These are phyloP conservation scores for Lipomyces chichibuensis DNA, from an alignment of 805 yeast species.

Conservation along the genomic window DNA sequence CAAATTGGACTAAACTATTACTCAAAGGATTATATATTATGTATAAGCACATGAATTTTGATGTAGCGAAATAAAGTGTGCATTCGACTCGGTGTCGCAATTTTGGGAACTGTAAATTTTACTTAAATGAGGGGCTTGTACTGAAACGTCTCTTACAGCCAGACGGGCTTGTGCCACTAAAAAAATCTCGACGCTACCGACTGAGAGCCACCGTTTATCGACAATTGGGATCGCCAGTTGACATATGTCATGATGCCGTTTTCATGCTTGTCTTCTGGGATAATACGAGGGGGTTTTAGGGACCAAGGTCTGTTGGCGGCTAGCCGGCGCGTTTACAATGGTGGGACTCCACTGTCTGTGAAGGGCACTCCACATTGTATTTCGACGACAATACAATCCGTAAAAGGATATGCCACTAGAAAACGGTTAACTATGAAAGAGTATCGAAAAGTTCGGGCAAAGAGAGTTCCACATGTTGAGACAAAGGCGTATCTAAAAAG, in stretches of 20 bases:
- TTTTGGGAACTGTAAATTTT: too few relatives aligned
- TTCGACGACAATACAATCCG: neutral
- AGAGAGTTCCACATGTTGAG: constrained; percentile 28
- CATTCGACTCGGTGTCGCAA: too few relatives aligned
- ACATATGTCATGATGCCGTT: neutral
- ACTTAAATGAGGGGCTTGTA: too few relatives aligned
- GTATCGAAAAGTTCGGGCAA: constrained; percentile 16
- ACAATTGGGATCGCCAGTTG: neutral
- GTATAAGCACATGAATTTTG: neutral
- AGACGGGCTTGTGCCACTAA: neutral
- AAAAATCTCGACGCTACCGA: neutral
- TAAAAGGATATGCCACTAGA: neutral
- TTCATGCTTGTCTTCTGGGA: neutral
- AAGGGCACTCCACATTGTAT: neutral
- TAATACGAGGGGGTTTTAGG: neutral
- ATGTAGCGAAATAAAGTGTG: too few relatives aligned
- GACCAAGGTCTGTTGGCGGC: neutral
- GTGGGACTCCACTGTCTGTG: neutral
- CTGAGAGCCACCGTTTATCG: neutral
- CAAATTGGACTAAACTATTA: neutral
- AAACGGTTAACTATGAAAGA: constrained; percentile 21
- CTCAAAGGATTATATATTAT: neutral
- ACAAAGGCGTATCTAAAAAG: constrained; percentile 18
- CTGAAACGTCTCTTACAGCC: too few relatives aligned
- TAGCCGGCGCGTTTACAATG: neutral